These are phyloP conservation scores for Hypoxylon sp. DNA, from an alignment of 2,329 filamentous ascomycete genomes.

Conservation along the genomic window DNA sequence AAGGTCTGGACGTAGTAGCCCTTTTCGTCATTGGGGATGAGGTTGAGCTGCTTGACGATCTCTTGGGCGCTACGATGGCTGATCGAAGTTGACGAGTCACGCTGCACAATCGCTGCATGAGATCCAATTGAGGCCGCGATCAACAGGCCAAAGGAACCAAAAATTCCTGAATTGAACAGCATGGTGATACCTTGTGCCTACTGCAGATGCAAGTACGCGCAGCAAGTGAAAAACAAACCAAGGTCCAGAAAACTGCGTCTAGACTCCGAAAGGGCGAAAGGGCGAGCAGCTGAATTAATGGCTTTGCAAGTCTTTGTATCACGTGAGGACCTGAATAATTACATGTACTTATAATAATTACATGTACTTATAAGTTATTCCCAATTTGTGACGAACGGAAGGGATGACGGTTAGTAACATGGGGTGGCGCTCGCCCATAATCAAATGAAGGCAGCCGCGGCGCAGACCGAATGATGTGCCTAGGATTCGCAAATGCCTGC, in stretches of 20 bases:
- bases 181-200: constrained; percentile 10
- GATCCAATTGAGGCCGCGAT: constrained; percentile 14
- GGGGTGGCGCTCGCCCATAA: constrained; percentile 8
- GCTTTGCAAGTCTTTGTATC: not conserved
- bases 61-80: constrained; percentile 58
- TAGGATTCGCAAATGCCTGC: constrained; percentile 15
- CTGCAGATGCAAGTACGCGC: not conserved
- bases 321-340: constrained; percentile 4
- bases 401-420: not conserved
- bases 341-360: too few species aligned
- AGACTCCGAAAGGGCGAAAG: not conserved
- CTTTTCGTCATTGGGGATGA: constrained; percentile 63
- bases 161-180: constrained; percentile 18
- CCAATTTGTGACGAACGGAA: not conserved
- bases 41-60: constrained; percentile 60
- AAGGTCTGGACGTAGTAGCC: constrained; percentile 66
- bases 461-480: constrained; percentile 11
- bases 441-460: constrained; percentile 15
- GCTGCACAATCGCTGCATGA: not conserved
- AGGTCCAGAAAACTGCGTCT: not conserved
- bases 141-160: constrained; percentile 27
- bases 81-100: constrained; percentile 27
- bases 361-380: too few species aligned
- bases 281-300: not conserved
- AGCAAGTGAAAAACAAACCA: not conserved